These are phyloP conservation scores for Xylariaceae sp. DNA, from an alignment of 2,329 filamentous ascomycete genomes.

Conservation along the genomic window DNA sequence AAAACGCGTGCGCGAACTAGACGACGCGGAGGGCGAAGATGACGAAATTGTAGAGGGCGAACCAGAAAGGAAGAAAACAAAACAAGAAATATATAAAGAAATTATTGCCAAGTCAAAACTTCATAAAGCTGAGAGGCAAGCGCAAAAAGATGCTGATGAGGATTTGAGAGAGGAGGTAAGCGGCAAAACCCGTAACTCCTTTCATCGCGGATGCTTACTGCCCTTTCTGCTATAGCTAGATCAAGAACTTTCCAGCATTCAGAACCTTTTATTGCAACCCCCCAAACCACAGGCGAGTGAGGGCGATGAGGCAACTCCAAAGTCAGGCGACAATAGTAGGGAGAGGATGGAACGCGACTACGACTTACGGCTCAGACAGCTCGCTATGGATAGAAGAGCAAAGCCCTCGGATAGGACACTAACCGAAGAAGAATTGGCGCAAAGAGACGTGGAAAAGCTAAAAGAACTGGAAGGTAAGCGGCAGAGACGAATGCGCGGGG, in stretches of 20 bases:
- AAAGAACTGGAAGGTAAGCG: constrained; percentile 80
- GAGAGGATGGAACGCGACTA: constrained; percentile 78
- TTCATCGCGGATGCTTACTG: constrained; percentile 2
- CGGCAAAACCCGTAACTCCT: neutral
- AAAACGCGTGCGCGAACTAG: constrained; percentile 51
- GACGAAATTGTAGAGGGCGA: constrained; percentile 62
- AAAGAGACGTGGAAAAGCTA: constrained; percentile 71
- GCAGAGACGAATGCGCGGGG: constrained; percentile 80
- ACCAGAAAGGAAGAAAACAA: constrained; percentile 85
- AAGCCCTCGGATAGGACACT: constrained; percentile 84
- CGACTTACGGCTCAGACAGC: constrained; percentile 74
- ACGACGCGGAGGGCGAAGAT: constrained; percentile 47
- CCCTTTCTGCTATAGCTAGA: constrained; percentile 60
- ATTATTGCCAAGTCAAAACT: constrained; percentile 95
- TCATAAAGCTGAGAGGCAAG: constrained; percentile 91
- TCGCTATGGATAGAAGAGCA: constrained; percentile 80
- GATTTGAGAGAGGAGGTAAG: constrained; percentile 51
- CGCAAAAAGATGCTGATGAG: constrained; percentile 87
- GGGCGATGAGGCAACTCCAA: constrained; percentile 24
- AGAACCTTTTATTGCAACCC: constrained; percentile 61
- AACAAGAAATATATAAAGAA: constrained; percentile 97
- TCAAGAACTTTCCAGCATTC: constrained; percentile 73
- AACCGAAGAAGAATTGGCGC: constrained; percentile 79
- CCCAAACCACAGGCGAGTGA: constrained; percentile 35
- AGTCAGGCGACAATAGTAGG: constrained; percentile 55